phyloP scores from a whole-genome alignment of 2,329 filamentous ascomycete genomes.

The Exophiala bonariae region DNA sequence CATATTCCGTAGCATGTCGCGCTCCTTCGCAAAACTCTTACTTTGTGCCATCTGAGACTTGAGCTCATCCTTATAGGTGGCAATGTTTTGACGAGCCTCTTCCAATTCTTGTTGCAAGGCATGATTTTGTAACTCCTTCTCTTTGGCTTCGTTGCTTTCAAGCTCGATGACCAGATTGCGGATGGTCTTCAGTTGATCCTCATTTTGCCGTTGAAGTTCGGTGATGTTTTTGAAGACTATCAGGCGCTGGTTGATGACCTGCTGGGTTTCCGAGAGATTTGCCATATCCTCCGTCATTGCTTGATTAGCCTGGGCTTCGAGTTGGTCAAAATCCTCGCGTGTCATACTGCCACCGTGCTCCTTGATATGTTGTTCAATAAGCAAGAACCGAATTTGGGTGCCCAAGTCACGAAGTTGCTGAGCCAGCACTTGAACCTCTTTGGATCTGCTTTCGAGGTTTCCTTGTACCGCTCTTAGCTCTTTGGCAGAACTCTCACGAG shows the following conservation, averaged over 20 bases:
- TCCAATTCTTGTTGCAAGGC: constrained; percentile 69
- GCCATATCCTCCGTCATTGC: constrained; percentile 70
- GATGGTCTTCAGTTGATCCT: constrained; percentile 77
- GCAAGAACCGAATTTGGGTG: constrained; percentile 83
- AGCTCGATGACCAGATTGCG: constrained; percentile 83
- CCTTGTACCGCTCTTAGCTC: constrained; percentile 75
- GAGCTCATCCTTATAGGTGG: constrained; percentile 81
- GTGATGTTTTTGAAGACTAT: constrained; percentile 83
- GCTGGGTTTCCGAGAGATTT: constrained; percentile 80
- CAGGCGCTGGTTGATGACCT: constrained; percentile 85
- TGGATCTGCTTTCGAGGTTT: constrained; percentile 61
- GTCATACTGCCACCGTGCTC: constrained; percentile 80
- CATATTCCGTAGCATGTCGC: constrained; percentile 96
- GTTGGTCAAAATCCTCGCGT: constrained; percentile 70
- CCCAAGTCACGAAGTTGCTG: constrained; percentile 88
- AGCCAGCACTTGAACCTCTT: constrained; percentile 75
- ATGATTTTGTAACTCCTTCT: constrained; percentile 54
- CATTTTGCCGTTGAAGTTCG: constrained; percentile 85
- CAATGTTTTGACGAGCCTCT: constrained; percentile 59
- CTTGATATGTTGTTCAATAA: constrained; percentile 80
- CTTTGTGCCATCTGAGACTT: constrained; percentile 78
- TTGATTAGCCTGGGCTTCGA: constrained; percentile 54
- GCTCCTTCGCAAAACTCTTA: constrained; percentile 91
- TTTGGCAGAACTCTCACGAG: constrained; percentile 76
- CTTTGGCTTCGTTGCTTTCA: constrained; percentile 83